Evolutionary conservation across 2,329 filamentous ascomycete species (phyloP).

Genomic region (Penicillium hesseltinei): DNA sequence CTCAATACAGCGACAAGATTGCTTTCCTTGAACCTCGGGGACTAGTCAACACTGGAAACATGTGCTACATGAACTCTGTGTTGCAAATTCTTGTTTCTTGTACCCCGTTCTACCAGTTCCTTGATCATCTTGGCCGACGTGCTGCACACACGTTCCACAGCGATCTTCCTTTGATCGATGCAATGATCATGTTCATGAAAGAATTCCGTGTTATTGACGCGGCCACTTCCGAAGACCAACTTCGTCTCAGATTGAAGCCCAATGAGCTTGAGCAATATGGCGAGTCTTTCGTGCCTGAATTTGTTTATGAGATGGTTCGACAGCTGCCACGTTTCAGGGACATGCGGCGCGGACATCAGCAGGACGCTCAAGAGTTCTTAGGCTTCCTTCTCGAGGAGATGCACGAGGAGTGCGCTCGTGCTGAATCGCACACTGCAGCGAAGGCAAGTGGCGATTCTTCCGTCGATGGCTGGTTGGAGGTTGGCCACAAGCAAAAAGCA

Average conservation of each 20-base stretch:
- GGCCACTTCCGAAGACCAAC: slow-evolving; percentile 69
- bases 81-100: slow-evolving; percentile 95
- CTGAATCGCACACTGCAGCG: slow-evolving; percentile 60
- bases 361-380: slow-evolving; percentile 96
- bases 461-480: slow-evolving; percentile 82
- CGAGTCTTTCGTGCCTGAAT: slow-evolving; percentile 87
- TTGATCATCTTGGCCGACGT: slow-evolving; percentile 80
- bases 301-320: slow-evolving; percentile 90
- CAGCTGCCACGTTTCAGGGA: slow-evolving; percentile 82
- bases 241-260: slow-evolving; percentile 71
- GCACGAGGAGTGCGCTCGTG: slow-evolving; percentile 83
- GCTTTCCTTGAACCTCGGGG: slow-evolving; percentile 89
- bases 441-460: slow-evolving; percentile 42
- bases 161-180: slow-evolving; percentile 88
- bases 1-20: slow-evolving; percentile 59
- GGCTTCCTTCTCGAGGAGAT: slow-evolving; percentile 89
- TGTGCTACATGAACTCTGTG: slow-evolving; percentile 99
- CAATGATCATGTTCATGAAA: slow-evolving; percentile 94
- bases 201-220: slow-evolving; percentile 86
- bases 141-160: slow-evolving; percentile 91
- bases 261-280: slow-evolving; percentile 87
- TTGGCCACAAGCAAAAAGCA: slow-evolving; percentile 85
- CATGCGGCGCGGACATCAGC: slow-evolving; percentile 93
- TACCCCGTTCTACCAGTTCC: slow-evolving; percentile 88
- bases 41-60: slow-evolving; percentile 94